phyloP scores from a whole-genome alignment of 2,329 filamentous ascomycete genomes.

The Fusarium fujikuroi region DNA sequence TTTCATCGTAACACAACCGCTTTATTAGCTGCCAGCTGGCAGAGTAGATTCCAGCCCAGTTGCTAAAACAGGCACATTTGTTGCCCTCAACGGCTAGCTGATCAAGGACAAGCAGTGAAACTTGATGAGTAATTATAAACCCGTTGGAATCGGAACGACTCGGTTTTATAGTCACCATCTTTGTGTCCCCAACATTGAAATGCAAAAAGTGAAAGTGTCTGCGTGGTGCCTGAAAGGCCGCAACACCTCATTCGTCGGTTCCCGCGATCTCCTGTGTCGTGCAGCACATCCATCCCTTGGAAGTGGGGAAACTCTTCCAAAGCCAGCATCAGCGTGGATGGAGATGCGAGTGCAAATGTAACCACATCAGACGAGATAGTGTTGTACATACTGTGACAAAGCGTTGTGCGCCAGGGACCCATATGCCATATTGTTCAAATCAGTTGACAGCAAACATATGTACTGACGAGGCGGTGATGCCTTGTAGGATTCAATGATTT shows the following conservation, averaged over 20 bases:
- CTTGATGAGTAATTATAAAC: background rate
- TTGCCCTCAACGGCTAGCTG: background rate
- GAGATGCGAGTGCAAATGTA: conserved; percentile 28
- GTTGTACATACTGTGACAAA: conserved; percentile 9
- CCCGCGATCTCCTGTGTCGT: conserved; percentile 43
- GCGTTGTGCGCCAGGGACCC: background rate
- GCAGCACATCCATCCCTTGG: conserved; percentile 35
- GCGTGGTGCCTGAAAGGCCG: conserved; percentile 32
- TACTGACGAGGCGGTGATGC: background rate
- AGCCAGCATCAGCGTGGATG: conserved; percentile 13
- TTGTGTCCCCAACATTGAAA: conserved; percentile 17
- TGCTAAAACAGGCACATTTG: background rate
- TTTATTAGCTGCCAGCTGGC: background rate
- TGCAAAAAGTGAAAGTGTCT: conserved; percentile 15
- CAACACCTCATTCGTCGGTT: conserved; percentile 38
- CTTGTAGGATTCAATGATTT: background rate
- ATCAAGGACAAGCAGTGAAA: background rate
- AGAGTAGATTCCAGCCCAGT: background rate
- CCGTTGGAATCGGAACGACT: background rate
- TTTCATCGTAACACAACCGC: conserved; percentile 6
- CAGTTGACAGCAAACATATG: background rate
- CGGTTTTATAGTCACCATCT: conserved; percentile 3
- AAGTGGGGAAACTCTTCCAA: conserved; percentile 22
- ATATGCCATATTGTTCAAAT: background rate
- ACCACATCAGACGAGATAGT: conserved; percentile 26